Conservation (phyloP, 495 filamentous ascomycete species). For the Aspergillus egyptiacus region DNA sequence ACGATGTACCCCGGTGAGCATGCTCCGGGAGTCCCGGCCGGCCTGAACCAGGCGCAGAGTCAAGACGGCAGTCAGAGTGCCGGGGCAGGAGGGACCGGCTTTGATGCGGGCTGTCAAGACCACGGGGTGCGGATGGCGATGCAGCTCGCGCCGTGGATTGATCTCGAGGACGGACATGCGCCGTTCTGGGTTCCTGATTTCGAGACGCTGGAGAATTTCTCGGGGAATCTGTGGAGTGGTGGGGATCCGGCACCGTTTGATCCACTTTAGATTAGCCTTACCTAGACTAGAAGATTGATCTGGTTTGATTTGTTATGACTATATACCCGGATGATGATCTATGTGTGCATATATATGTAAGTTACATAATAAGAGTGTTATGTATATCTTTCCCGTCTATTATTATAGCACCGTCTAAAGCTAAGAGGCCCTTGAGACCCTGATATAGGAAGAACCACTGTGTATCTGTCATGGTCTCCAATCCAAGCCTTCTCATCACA, state of each 20-base stretch:
- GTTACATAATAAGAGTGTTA: too few species aligned
- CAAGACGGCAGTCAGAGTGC: slow-evolving; percentile 1
- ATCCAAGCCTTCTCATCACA: too few species aligned
- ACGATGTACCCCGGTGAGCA: too few species aligned
- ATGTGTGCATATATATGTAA: too few species aligned
- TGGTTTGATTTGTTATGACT: too few species aligned
- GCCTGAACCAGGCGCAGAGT: not conserved
- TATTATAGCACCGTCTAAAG: too few species aligned
- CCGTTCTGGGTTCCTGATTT: slow-evolving; percentile 46
- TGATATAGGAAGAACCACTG: too few species aligned
- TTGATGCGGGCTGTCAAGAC: slow-evolving; percentile 18
- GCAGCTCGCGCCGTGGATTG: slow-evolving; percentile 43
- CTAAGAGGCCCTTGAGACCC: too few species aligned
- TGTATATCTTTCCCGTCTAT: too few species aligned
- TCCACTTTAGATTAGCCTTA: slow-evolving; percentile 19
- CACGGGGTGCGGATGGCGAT: slow-evolving; percentile 43
- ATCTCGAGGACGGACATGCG: slow-evolving; percentile 35
- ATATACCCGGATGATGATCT: too few species aligned
- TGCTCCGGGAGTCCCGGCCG: not conserved
- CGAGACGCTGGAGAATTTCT: slow-evolving; percentile 38
- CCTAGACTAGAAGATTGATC: not conserved
- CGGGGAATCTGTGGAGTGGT: slow-evolving; percentile 32
- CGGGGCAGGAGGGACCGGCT: slow-evolving; percentile 4
- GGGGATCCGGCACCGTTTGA: slow-evolving; percentile 33
- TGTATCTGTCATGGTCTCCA: too few species aligned